Conservation (phyloP, 1,139 yeast species). For the Saccharomyces hybrid region DNA sequence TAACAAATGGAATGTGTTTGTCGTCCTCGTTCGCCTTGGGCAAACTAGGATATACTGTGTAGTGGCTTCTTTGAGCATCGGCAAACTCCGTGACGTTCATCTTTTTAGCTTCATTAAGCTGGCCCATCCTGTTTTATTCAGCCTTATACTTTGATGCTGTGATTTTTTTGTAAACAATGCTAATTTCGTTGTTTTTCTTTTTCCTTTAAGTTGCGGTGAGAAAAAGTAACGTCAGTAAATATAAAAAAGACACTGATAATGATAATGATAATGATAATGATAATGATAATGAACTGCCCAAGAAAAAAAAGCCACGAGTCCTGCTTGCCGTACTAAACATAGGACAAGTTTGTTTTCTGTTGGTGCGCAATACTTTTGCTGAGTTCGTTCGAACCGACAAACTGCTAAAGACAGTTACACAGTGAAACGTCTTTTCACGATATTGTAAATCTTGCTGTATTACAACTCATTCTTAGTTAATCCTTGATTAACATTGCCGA, state of each 20-base stretch:
- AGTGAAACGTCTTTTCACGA: no score
- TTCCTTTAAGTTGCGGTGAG: neutral
- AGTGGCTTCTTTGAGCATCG: slow-evolving; percentile 29
- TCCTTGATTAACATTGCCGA: no score
- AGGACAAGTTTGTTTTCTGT: no score
- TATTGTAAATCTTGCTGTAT: no score
- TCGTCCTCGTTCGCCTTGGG: slow-evolving; percentile 3
- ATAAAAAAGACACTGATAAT: neutral
- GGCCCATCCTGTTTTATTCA: neutral
- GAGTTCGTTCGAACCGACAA: no score
- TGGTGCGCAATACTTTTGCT: no score
- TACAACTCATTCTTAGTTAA: no score
- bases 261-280: neutral
- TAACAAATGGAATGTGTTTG: slow-evolving; percentile 32
- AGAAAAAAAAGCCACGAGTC: neutral
- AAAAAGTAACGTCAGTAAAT: neutral
- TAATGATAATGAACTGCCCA: neutral
- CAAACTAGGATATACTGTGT: slow-evolving; percentile 16
- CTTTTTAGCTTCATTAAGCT: neutral
- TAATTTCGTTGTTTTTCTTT: neutral
- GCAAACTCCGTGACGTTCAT: slow-evolving; percentile 27
- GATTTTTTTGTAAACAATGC: neutral
- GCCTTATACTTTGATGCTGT: neutral
- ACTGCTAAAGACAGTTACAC: no score
- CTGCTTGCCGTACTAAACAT: neutral